A percentile compares a stretch with the other conserved stretches of the same genome.
phyloP scores from a whole-genome alignment of 1,139 yeast genomes.

The Candida tunisiensis region DNA sequence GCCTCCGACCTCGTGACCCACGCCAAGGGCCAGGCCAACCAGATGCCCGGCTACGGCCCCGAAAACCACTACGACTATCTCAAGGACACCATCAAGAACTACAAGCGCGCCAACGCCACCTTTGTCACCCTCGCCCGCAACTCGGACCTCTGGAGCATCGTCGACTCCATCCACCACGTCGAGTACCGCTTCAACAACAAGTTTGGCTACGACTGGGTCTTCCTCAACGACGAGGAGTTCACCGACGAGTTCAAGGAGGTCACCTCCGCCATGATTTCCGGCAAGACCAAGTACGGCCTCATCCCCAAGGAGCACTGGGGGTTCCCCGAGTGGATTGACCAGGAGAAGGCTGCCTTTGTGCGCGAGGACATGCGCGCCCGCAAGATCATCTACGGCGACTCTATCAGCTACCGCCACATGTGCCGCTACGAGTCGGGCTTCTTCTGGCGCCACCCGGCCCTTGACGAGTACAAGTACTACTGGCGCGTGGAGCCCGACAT shows the following conservation, averaged over 20 bases:
- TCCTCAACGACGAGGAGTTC: conserved; percentile 50
- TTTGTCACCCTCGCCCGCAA: conserved; percentile 63
- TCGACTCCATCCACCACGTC: conserved; percentile 43
- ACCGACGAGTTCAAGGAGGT: conserved; percentile 31
- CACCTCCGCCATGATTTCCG: conserved; percentile 34
- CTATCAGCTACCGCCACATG: conserved; percentile 67
- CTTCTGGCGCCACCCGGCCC: conserved; percentile 63
- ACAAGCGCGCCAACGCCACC: conserved; percentile 33
- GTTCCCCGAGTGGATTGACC: conserved; percentile 55
- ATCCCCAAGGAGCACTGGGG: conserved; percentile 65
- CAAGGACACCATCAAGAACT: not conserved
- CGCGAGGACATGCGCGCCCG: conserved; percentile 31
- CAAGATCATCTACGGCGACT: conserved; percentile 47
- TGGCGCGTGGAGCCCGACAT: conserved; percentile 97
- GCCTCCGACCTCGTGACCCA: conserved; percentile 2
- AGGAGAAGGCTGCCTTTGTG: conserved; percentile 36
- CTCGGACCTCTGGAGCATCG: conserved; percentile 39
- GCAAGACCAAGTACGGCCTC: conserved; percentile 44
- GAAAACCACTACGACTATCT: not conserved
- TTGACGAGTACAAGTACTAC: conserved; percentile 67
- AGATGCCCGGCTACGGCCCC: not conserved
- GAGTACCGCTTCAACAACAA: conserved; percentile 57
- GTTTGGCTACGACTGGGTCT: conserved; percentile 65
- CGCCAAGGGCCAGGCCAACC: conserved; percentile 2
- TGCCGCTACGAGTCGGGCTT: conserved; percentile 90